Evolutionary conservation across 2,329 filamentous ascomycete species (phyloP).

Genomic region (Leptographium procerum): DNA sequence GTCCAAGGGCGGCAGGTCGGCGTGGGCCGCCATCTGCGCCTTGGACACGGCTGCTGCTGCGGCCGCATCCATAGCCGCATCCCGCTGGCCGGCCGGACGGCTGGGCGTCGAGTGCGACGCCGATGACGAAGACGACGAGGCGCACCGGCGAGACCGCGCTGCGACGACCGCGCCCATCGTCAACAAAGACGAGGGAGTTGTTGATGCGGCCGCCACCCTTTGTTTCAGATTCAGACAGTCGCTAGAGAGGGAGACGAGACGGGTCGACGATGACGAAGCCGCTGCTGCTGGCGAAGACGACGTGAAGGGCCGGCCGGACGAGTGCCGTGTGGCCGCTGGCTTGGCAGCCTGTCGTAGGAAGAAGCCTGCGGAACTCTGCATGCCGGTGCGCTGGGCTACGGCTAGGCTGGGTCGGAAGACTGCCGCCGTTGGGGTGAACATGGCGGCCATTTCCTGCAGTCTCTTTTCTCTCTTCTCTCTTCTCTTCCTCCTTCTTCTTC

Average conservation of each 20-base stretch:
- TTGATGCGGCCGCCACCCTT: background rate
- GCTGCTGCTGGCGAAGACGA: background rate
- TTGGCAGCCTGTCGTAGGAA: background rate
- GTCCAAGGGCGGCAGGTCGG: constrained; percentile 40
- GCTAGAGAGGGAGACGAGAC: background rate
- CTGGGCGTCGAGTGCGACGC: background rate
- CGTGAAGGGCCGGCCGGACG: too few species aligned
- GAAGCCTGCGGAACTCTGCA: background rate
- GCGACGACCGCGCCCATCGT: background rate
- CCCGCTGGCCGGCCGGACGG: background rate
- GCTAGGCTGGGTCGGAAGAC: constrained; percentile 7
- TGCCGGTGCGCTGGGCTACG: background rate
- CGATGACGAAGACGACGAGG: background rate
- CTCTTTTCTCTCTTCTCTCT: background rate
- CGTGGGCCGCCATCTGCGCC: constrained; percentile 12
- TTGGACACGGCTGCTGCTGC: constrained; percentile 10
- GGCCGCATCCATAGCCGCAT: constrained; percentile 12
- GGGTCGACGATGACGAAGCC: background rate
- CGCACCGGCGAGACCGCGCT: background rate
- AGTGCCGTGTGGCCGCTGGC: background rate
- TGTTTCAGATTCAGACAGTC: background rate
- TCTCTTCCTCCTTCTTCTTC: too few species aligned
- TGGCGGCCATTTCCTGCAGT: background rate
- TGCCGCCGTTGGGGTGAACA: constrained; percentile 8
- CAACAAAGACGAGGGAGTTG: background rate